These are phyloP conservation scores for Mediolabrus comicus DNA, from an alignment of 108 stramenopile genomes.

Conservation along the genomic window DNA sequence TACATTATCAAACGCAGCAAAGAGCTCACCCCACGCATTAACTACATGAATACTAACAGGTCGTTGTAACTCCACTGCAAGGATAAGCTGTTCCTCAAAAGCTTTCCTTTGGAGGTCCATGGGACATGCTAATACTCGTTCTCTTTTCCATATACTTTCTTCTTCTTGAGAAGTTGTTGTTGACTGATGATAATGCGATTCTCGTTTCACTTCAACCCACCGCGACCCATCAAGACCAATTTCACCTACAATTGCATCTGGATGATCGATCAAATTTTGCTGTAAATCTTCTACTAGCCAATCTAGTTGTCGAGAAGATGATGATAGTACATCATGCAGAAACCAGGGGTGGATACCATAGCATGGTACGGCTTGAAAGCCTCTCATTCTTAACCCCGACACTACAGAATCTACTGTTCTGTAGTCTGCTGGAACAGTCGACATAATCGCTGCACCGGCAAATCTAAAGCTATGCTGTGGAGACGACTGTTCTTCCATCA, in stretches of 20 bases:
- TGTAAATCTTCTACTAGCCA: constrained; percentile 63
- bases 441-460: constrained; percentile 80
- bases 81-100: constrained; percentile 62
- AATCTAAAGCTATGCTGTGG: too few relatives aligned
- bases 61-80: constrained; percentile 61
- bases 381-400: not conserved
- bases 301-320: constrained; percentile 13
- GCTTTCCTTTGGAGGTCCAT: constrained; percentile 66
- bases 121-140: constrained; percentile 53
- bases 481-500: not conserved
- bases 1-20: constrained; percentile 43
- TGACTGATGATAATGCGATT: not conserved
- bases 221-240: constrained; percentile 78
- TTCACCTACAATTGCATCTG: constrained; percentile 78
- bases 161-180: not conserved
- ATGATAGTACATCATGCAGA: constrained; percentile 55
- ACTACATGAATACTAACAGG: constrained; percentile 86
- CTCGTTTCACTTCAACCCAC: constrained; percentile 38
- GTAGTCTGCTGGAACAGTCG: constrained; percentile 86
- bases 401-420: constrained; percentile 26
- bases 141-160: constrained; percentile 47
- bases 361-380: constrained; percentile 56
- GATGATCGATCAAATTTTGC: constrained; percentile 33
- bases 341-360: constrained; percentile 90
- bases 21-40: constrained; percentile 65